Evolutionary conservation across 305 asterid genomes (phyloP).

Genomic region (Fraxinus ornus): DNA sequence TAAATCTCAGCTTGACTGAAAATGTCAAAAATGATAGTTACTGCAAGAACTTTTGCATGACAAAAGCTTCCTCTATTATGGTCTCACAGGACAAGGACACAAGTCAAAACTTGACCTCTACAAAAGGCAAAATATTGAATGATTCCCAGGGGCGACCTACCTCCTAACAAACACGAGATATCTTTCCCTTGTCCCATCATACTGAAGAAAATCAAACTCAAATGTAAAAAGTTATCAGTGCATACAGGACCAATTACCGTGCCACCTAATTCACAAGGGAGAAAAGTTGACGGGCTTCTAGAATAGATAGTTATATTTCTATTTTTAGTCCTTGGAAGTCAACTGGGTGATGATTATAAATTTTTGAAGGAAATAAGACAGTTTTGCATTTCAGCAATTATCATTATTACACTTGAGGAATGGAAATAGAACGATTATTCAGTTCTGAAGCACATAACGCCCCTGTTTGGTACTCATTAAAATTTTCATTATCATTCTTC

Average conservation of each 20-base stretch:
- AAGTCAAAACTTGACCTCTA: background rate
- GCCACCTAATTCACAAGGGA: background rate
- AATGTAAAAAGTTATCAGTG: background rate
- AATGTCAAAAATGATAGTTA: background rate
- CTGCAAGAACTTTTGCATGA: background rate
- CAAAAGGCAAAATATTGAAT: background rate
- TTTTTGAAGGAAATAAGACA: background rate
- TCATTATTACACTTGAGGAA: background rate
- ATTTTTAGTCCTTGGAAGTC: background rate
- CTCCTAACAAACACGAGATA: background rate
- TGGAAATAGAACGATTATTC: background rate
- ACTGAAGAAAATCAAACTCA: background rate
- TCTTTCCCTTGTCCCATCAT: background rate
- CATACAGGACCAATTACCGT: background rate
- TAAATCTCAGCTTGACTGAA: slow-evolving; percentile 8
- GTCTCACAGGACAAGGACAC: background rate
- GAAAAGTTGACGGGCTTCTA: background rate
- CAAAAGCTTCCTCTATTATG: background rate
- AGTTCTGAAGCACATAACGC: background rate
- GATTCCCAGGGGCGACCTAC: background rate
- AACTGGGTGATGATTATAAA: background rate
- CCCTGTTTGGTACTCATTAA: no score
- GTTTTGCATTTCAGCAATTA: background rate
- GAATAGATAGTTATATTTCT: background rate
- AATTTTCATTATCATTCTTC: no score